Evolutionary conservation across 1,284 basidiomycete genomes (phyloP), one percentile per base, ranked within the genome.

Genomic region (Cystobasidium slooffiae): DNA sequence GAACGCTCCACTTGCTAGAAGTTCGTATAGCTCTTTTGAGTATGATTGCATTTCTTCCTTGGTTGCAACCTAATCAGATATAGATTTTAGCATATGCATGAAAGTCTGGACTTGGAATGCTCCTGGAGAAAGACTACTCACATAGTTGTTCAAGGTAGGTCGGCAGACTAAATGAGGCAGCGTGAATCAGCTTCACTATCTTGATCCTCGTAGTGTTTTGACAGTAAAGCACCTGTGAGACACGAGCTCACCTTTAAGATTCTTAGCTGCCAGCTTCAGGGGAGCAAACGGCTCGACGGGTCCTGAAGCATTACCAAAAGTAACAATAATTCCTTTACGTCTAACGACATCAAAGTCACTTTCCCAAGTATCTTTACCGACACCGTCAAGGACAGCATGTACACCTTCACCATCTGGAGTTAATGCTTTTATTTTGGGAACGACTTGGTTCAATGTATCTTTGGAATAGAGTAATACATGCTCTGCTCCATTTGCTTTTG

Each of bases 231-330:
- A 31, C 5, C 31, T 2, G 31, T 31, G 31, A 31, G 31, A 31
- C 31, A 31, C 31, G 5, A 31, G 66, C 76, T 55, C 39, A 77
- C 79, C 72, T 75, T 90, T 92, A 78, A 95, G 81, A 78, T 95
- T 95, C 85, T 96, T 98, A 76, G 88, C 85, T 0, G 86, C 85
- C 22, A 97, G 87, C 79, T 89, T 90, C 74, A 93, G 84, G 0
- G 90, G 87, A 1, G 89, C 82, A 80, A 96, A 89, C 0, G 91
- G 79, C 10, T 83, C 78, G 9, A 82, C 81, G 12, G 90, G 83
- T 46, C 94, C 95, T 12, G 92, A 94, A 0, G 95, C 92, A 81
- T 97, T 97, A 0, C 96, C 96, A 68, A 94, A 89, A 9, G 89
- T 90, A n/a, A 95, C 90, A 49, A 98, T 82, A 3, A 84, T 85